Evolutionary conservation across 2,329 filamentous ascomycete genomes (phyloP).

Genomic region (Stachybotrys chartarum): DNA sequence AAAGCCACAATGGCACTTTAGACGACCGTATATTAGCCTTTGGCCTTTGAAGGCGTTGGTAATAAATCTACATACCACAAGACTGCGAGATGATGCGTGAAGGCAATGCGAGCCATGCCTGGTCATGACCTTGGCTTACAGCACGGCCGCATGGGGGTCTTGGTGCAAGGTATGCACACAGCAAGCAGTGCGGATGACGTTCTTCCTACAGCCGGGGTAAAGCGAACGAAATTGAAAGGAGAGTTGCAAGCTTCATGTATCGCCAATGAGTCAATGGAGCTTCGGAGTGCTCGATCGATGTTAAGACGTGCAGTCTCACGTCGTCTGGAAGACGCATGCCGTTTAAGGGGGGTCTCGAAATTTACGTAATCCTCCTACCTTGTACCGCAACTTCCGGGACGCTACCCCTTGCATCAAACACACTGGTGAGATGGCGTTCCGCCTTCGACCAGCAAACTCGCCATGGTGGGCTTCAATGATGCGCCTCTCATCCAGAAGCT

Average conservation of each 20-base stretch:
- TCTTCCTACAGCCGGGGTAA: neutral
- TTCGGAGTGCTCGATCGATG: neutral
- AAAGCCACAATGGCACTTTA: conserved; percentile 39
- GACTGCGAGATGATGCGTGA: neutral
- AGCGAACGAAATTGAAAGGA: neutral
- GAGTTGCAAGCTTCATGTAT: neutral
- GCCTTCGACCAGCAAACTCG: conserved; percentile 1
- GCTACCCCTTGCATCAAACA: too few relatives aligned
- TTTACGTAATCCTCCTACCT: neutral
- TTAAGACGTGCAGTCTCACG: neutral
- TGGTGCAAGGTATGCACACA: neutral
- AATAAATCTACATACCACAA: neutral
- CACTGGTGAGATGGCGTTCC: neutral
- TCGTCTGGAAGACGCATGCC: neutral
- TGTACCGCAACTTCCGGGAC: too few relatives aligned
- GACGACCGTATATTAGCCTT: neutral
- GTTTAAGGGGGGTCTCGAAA: neutral
- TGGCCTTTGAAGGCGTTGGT: neutral
- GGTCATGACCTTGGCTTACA: neutral
- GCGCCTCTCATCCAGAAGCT: conserved; percentile 42
- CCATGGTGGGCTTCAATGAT: conserved; percentile 35
- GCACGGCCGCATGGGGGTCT: neutral
- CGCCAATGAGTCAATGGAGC: too few relatives aligned
- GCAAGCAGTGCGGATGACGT: neutral
- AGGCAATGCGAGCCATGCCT: neutral